Base-by-base conservation (phyloP, 1,284 basidiomycete genomes). In the Cutaneotrichosporon cavernicola region DNA sequence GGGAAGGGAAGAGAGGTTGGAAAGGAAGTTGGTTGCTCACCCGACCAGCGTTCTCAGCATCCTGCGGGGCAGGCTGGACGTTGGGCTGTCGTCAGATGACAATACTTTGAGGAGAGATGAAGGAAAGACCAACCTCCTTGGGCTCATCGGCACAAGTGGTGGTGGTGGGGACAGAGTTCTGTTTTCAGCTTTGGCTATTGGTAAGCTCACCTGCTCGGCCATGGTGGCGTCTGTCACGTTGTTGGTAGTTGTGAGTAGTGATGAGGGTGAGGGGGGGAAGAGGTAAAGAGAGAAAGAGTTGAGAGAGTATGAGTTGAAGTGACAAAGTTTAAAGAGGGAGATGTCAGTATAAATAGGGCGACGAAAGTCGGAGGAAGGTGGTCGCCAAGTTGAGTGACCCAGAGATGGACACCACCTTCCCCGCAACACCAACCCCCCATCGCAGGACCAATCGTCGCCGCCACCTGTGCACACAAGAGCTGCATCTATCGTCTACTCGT, bases 401-500 rank as follows among this genome's bases (percentile, higher is more conserved):
- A 36, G 26, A 8, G 34, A 36, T 36, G 34, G 11, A 13, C 40
- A 13, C 43, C 16, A 46, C 18, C 43, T n/a, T 18, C 43, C 43
- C 7, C 43, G 0, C 43, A 18, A 2, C 40, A 43, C 40, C 18
- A 46, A 18, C 18, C 43, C 43, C 16, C 2, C 43, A 21, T 16
- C 43, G 43, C 43, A 21, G 16, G 7, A 18, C 2, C 18, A n/a
- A 13, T 16, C 40, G 14, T 16, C 16, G 6, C 40, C 40, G 13
- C 14, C 40, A 13, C 34, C 40, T n/a, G 43, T 18, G 43, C 43
- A 46, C 14, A 43, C 43, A 46, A 46, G 43, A 16, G 16, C 18
- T 46, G 43, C 43, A 46, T 46, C 43, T 46, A 46, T 32, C 30
- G 14, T 43, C 36, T 56, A 43, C 55, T 52, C 59, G 50, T 58